Evolutionary conservation across 2,329 filamentous ascomycete species (phyloP), one percentile per base, ranked within the genome.

Genomic region (Bertia moriformis): DNA sequence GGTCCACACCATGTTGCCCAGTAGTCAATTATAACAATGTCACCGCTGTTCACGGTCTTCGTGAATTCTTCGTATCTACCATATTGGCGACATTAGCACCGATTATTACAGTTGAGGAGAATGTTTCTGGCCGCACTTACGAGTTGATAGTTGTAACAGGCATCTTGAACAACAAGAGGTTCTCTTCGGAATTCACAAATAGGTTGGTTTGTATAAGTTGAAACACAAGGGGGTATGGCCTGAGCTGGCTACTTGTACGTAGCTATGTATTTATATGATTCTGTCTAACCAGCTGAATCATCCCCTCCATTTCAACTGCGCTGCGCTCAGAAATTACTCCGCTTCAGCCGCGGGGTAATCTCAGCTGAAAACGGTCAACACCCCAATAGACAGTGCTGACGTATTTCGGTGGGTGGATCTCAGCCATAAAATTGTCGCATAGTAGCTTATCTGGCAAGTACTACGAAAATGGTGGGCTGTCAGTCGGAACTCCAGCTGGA

Each of bases 1-100:
- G 89, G 89, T 43, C 86, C 87, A 67, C 89, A 96, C 88, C 88
- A 95, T 45, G 67, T 76, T 41, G 88, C 88, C 60, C 82, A 87
- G 66, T 77, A 87, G 67, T 96, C 89, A 52, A 96, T 29, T 29
- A 29, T 29, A 29, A n/a, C 24, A 29, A n/a, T 10, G 24, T 10
- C n/a, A 29, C n/a, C 24, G 10, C 24, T 29, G 24, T n/a, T 29
- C 10, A 29, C n/a, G 24, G n/a, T 29, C n/a, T 29, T n/a, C n/a
- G 10, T 10, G n/a, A 29, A 29, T 29, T 29, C 24, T 10, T 29
- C 24, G n/a, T 29, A 29, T n/a, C 24, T 29, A 29, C 24, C 10
- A n/a, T 29, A n/a, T 29, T 29, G n/a, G 24, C 10, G n/a, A 29
- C 24, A 29, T 29, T 29, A 29, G 24, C 24, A 29, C 24, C n/a